These are phyloP conservation scores for Neurospora intermedia DNA, from an alignment of 495 filamentous ascomycete species.

Conservation along the genomic window DNA sequence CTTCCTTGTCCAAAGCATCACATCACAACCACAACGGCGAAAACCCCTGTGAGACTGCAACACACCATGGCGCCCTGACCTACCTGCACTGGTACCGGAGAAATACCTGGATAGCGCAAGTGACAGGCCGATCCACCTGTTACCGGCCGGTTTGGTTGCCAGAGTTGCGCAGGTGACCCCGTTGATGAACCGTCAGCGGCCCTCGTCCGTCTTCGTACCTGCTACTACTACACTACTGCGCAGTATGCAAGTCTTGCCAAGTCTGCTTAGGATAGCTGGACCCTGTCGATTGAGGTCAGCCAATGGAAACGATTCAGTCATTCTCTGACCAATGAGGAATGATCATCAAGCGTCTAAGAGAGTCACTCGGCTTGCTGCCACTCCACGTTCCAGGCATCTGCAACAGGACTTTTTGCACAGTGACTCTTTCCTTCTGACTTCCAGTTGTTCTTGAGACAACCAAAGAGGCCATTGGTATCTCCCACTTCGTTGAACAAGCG, in stretches of 20 bases:
- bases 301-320: not conserved
- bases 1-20: not conserved
- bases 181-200: not conserved
- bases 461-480: not conserved
- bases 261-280: not conserved
- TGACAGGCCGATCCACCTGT: slow-evolving; percentile 9
- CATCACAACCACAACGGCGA: not conserved
- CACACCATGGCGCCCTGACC: not conserved
- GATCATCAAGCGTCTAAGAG: not conserved
- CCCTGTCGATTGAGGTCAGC: not conserved
- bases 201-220: not conserved
- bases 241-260: not conserved
- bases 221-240: not conserved
- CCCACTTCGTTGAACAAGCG: not conserved
- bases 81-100: slow-evolving; percentile 16
- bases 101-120: slow-evolving; percentile 17
- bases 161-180: not conserved
- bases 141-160: not conserved
- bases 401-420: not conserved
- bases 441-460: not conserved
- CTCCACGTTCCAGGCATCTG: not conserved
- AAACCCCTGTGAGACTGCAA: not conserved
- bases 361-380: not conserved
- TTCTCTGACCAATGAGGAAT: not conserved
- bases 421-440: not conserved